A percentile compares a stretch with the other conserved stretches of the same genome.
phyloP scores from a whole-genome alignment of 2,329 filamentous ascomycete genomes.

The Diaporthe vexans region DNA sequence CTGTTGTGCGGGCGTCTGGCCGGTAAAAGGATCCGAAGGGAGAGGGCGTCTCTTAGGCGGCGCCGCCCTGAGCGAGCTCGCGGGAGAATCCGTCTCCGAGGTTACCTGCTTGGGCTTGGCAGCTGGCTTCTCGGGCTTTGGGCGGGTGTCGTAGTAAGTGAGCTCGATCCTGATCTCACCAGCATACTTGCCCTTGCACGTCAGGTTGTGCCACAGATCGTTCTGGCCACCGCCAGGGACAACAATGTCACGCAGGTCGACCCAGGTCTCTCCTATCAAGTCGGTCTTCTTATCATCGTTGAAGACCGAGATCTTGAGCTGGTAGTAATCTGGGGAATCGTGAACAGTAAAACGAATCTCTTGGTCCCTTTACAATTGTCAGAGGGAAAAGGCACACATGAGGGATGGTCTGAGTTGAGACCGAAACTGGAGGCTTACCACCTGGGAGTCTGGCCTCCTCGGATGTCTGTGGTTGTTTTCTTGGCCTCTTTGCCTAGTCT shows the following conservation, averaged over 20 bases:
- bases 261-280: conserved; percentile 93
- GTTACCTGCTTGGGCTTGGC: conserved; percentile 65
- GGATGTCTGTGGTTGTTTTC: conserved; percentile 94
- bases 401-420: not conserved
- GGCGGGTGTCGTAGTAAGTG: conserved; percentile 93
- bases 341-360: conserved; percentile 96
- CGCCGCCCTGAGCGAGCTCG: conserved; percentile 65
- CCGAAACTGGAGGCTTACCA: conserved; percentile 73
- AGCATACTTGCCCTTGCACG: conserved; percentile 93
- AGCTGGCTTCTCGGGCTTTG: conserved; percentile 80
- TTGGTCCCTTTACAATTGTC: conserved; percentile 82
- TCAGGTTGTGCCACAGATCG: conserved; percentile 91
- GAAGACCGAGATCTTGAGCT: conserved; percentile 95
- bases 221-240: conserved; percentile 90
- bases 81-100: conserved; percentile 51
- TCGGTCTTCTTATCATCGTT: conserved; percentile 99
- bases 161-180: conserved; percentile 95
- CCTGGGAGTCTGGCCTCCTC: conserved; percentile 94
- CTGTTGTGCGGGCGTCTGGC: conserved; percentile 61
- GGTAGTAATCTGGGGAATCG: conserved; percentile 96
- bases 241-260: conserved; percentile 85
- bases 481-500: conserved; percentile 96
- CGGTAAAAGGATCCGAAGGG: conserved; percentile 80
- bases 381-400: conserved; percentile 12
- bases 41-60: conserved; percentile 86